phyloP scores from a whole-genome alignment of 2,329 filamentous ascomycete genomes.

The Colletotrichum karsti region DNA sequence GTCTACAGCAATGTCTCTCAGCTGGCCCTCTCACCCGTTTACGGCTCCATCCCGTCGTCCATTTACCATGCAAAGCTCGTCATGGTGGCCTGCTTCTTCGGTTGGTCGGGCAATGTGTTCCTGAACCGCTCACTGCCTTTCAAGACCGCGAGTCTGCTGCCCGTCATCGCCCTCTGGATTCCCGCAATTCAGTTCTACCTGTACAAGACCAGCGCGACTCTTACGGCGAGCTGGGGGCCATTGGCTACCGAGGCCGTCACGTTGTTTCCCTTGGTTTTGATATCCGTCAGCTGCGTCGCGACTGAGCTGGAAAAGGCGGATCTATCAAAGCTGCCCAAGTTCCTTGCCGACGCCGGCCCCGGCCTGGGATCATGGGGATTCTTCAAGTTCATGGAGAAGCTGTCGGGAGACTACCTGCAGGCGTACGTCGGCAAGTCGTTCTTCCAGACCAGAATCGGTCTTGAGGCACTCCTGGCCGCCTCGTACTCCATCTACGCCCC shows the following conservation, averaged over 20 bases:
- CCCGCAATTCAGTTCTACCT: conserved; percentile 78
- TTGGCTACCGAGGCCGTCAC: conserved; percentile 78
- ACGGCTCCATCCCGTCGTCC: conserved; percentile 82
- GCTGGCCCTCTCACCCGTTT: conserved; percentile 84
- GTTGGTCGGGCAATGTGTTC: conserved; percentile 74
- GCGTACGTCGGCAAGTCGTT: conserved; percentile 67
- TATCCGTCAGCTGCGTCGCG: conserved; percentile 71
- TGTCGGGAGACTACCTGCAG: conserved; percentile 50
- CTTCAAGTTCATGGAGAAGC: conserved; percentile 62
- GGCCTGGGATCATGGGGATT: conserved; percentile 73
- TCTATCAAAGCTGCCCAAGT: conserved; percentile 61
- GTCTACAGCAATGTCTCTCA: conserved; percentile 76
- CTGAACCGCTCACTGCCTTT: conserved; percentile 59
- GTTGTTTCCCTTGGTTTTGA: conserved; percentile 72
- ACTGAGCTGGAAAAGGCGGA: conserved; percentile 71
- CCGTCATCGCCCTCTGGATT: conserved; percentile 78
- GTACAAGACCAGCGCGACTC: conserved; percentile 69
- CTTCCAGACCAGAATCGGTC: conserved; percentile 73
- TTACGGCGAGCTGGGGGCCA: conserved; percentile 79
- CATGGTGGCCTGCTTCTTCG: conserved; percentile 72
- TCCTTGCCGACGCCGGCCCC: conserved; percentile 69
- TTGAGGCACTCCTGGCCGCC: conserved; percentile 74
- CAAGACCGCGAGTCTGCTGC: conserved; percentile 64
- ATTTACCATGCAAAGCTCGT: conserved; percentile 76
- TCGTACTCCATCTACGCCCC: conserved; percentile 74